A percentile compares a stretch with the other conserved stretches of the same genome.
Conservation (phyloP, 177 flowering plant species). For the Vitis hybrid region DNA sequence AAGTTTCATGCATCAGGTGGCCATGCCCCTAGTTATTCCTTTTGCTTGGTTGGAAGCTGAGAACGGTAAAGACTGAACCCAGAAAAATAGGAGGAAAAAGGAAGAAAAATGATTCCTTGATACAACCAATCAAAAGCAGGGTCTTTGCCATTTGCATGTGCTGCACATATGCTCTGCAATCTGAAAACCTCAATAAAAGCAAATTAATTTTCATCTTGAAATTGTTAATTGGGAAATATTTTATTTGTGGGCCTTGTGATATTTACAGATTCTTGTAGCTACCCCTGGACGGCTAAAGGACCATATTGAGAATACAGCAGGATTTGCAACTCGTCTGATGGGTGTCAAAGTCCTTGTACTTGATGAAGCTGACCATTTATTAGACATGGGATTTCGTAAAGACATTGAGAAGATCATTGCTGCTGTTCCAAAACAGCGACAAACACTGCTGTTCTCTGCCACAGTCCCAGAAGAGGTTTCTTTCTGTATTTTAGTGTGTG, state of each 20-base stretch:
- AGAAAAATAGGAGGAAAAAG: no score
- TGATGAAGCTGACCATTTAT: constrained; percentile 97
- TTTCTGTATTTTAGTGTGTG: constrained; percentile 2
- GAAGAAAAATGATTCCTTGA: no score
- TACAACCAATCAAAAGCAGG: no score
- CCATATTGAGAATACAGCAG: constrained; percentile 93
- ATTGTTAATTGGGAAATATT: background rate
- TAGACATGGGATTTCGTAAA: constrained; percentile 97
- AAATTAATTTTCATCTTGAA: background rate
- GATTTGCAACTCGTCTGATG: constrained; percentile 84
- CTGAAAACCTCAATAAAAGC: no score
- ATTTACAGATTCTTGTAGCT: constrained; percentile 88
- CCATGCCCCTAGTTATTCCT: background rate
- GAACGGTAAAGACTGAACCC: no score
- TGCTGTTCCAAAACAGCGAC: constrained; percentile 94
- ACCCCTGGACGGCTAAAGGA: constrained; percentile 99
- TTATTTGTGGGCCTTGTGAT: background rate
- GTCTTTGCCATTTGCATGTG: no score
- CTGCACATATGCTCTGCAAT: no score
- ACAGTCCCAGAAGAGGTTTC: constrained; percentile 93
- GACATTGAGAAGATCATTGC: constrained; percentile 92
- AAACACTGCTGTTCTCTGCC: constrained; percentile 96
- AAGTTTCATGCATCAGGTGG: background rate
- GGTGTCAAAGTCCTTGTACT: constrained; percentile 97
- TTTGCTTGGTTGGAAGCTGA: no score